Conservation (phyloP, 1,139 yeast species). For the Magnusiomyces fungicola region DNA sequence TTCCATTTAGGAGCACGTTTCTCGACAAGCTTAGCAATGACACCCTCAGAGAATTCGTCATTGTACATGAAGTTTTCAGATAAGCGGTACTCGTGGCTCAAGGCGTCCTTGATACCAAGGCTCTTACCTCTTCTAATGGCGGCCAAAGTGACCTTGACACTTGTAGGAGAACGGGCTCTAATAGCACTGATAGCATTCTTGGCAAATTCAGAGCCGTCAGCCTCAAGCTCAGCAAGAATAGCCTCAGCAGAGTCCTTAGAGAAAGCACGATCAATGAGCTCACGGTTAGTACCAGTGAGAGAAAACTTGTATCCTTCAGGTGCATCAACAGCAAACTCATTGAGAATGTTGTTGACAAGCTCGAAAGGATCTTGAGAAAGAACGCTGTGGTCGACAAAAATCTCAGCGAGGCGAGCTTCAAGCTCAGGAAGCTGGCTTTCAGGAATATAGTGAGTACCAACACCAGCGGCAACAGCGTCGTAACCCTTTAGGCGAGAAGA, state of each 20-base stretch:
- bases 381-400: constrained; percentile 22
- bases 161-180: constrained; percentile 59
- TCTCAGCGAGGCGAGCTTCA: constrained; percentile 53
- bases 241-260: constrained; percentile 51
- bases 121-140: constrained; percentile 57
- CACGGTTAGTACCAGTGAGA: constrained; percentile 48
- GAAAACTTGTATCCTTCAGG: constrained; percentile 60
- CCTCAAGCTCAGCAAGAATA: constrained; percentile 48
- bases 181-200: constrained; percentile 48
- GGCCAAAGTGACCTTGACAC: constrained; percentile 66
- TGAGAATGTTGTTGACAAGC: constrained; percentile 63
- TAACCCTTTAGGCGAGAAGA: constrained; percentile 71
- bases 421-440: constrained; percentile 55
- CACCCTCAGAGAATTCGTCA: constrained; percentile 69
- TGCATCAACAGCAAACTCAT: constrained; percentile 65
- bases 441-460: constrained; percentile 85
- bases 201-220: constrained; percentile 66
- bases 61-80: constrained; percentile 70
- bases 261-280: constrained; percentile 64
- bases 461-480: constrained; percentile 75
- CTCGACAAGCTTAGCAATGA: constrained; percentile 58
- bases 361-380: constrained; percentile 33
- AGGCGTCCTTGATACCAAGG: constrained; percentile 55
- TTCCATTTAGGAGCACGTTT: constrained; percentile 57
- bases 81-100: constrained; percentile 65